Base-by-base conservation (phyloP, 2,329 filamentous ascomycete species). In the Pseudogymnoascus sp. region DNA sequence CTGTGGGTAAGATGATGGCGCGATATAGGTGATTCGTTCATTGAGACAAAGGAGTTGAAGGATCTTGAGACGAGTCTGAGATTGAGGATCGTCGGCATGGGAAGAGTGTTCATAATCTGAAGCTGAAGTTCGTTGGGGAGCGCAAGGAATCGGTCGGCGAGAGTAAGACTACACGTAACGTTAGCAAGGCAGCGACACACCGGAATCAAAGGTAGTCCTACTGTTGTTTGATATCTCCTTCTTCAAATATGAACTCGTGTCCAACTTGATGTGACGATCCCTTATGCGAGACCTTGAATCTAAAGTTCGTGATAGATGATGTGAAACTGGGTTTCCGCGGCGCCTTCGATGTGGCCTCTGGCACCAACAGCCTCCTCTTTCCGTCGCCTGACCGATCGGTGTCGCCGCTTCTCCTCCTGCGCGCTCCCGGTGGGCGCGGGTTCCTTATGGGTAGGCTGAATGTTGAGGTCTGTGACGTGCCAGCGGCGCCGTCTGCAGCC, bases 61-160 rank as follows among this genome's bases (percentile, higher is more conserved):
- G 80, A 79, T 67, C 80, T 82, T 1, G 84, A 87, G 12, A 81
- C 79, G 29, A 82, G 71, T 64, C 85, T 81, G 21, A 88, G 76
- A 64, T 79, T 85, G 33, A 88, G 76, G 13, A 87, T 76, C 63
- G 86, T 84, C 33, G 81, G 81, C 38, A 88, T 77, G 0, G 85
- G 83, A 29, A 88, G 75, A 1, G 80, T 79, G 2, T 82, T 79
- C 59, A 87, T 81, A 65, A 88, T 81, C 68, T 87, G 83, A 25
- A 85, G 79, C 71, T 87, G 84, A 51, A 88, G 73, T 71, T 88
- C 85, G 63, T 79, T 84, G 2, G 85, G 85, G 5, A 88, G 74
- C 31, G 74, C 75, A 21, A 81, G 74, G 65, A 88, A 86, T n/a
- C 84, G 75, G 59, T 83, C 78, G 63, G 84, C 80, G 44, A 86